Base-by-base conservation (phyloP, 1,284 basidiomycete species). In the Tetrapyrgos nigripes region DNA sequence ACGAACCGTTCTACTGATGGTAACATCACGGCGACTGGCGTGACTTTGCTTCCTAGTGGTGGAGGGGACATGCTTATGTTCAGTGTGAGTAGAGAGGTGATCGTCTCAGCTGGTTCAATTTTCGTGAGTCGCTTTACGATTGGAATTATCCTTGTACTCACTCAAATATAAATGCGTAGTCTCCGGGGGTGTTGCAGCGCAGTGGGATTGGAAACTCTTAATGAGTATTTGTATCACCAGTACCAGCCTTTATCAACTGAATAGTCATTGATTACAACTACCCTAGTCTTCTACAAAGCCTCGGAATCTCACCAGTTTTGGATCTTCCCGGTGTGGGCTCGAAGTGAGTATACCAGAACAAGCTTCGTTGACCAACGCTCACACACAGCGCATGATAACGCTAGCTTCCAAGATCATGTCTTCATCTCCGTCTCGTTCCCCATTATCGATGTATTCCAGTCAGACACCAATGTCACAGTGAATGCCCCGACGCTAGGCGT, bases 401-500 rank as follows among this genome's bases (percentile, higher is more conserved):
- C n/a, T n/a, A 56, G 29, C 31, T 40, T 56, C 31, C 54, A 56
- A n/a, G 54, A 55, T 23, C 53, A 55, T 17, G 49, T 58, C 9
- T 50, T 63, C 44, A 55, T 52, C 28, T 60, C 60, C 24, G 56
- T 57, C 24, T 55, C 53, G 0, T 58, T 60, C 27, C 61, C 59
- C n/a, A n/a, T n/a, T n/a, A 14, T 53, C 60, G 13, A 45, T 52
- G 11, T 56, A 58, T 3, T 55, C 44, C 9, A 56, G 55, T 14
- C 60, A 63, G 33, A 60, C 31, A 63, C 61, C 17, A 60, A 56
- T 46, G 33, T 63, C n/a, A 63, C 61, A 4, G 59, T 35, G 3
- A 52, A 55, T 3, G 52, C 21, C 3, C 29, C 50, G 10, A 44
- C 60, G 31, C 26, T 58, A 14, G 61, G 61, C 3, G 46, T 55